phyloP scores from a whole-genome alignment of 2,329 filamentous ascomycete species.

The Hortaea werneckii region DNA sequence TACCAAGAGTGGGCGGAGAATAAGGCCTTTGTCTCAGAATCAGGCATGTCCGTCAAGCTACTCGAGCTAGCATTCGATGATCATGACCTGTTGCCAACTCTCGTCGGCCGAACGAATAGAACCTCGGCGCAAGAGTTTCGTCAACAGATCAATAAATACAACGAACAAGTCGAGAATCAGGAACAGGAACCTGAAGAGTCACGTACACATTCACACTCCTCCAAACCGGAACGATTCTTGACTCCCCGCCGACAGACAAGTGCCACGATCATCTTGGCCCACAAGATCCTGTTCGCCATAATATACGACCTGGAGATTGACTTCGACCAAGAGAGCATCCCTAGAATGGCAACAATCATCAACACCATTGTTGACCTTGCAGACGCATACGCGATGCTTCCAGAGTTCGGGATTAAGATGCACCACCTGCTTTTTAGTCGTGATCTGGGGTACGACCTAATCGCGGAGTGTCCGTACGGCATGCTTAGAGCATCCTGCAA shows the following conservation, averaged over 20 bases:
- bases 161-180: too few relatives aligned
- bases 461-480: neutral
- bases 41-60: neutral
- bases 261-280: neutral
- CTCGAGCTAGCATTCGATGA: neutral
- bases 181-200: too few relatives aligned
- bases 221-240: too few relatives aligned
- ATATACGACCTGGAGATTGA: neutral
- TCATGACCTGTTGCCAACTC: neutral
- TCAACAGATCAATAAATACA: too few relatives aligned
- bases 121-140: too few relatives aligned
- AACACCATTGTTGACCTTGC: neutral
- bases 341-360: neutral
- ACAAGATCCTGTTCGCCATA: neutral
- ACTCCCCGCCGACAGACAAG: neutral
- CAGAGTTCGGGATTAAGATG: neutral
- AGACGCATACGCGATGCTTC: neutral
- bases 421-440: neutral
- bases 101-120: neutral
- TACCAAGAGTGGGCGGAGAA: neutral
- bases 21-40: neutral
- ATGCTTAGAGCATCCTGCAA: neutral
- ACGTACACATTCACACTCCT: too few relatives aligned
- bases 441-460: neutral
- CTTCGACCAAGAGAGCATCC: neutral